These are phyloP conservation scores for Boletus semigastroideus DNA, from an alignment of 1,284 basidiomycete species.

Conservation along the genomic window DNA sequence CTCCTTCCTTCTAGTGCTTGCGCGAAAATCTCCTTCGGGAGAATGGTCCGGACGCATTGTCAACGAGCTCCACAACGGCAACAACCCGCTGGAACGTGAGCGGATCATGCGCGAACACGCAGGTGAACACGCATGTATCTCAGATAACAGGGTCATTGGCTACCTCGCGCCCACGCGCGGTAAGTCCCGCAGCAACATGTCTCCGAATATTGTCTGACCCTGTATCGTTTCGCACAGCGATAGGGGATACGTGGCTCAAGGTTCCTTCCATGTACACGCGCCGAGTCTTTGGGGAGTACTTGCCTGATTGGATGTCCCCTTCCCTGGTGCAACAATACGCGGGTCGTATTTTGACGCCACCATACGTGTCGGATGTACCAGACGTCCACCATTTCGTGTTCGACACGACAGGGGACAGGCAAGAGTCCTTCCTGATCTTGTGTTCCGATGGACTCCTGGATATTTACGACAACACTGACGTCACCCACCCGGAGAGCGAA, in stretches of 20 bases:
- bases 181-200: slow-evolving; percentile 29
- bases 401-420: slow-evolving; percentile 18
- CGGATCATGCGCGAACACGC: slow-evolving; percentile 54
- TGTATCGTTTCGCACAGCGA: slow-evolving; percentile 39
- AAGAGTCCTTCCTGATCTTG: slow-evolving; percentile 43
- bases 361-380: slow-evolving; percentile 55
- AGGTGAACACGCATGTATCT: slow-evolving; percentile 49
- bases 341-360: slow-evolving; percentile 52
- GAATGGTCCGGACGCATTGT: slow-evolving; percentile 45
- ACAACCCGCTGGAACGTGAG: slow-evolving; percentile 46
- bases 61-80: slow-evolving; percentile 58
- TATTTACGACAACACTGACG: slow-evolving; percentile 42
- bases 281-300: slow-evolving; percentile 48
- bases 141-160: slow-evolving; percentile 57
- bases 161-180: slow-evolving; percentile 67
- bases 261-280: slow-evolving; percentile 56
- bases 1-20: slow-evolving; percentile 42
- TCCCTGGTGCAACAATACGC: slow-evolving; percentile 42
- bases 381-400: slow-evolving; percentile 47
- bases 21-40: slow-evolving; percentile 37
- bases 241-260: slow-evolving; percentile 66
- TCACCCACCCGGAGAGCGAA: slow-evolving; percentile 35
- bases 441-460: slow-evolving; percentile 61
- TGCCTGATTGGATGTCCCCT: slow-evolving; percentile 48
- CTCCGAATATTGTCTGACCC: slow-evolving; percentile 19